A percentile compares a stretch with the other conserved stretches of the same genome.
Conservation (phyloP, 768 basidiomycete genomes). For the Lactifluus subvellereus region DNA sequence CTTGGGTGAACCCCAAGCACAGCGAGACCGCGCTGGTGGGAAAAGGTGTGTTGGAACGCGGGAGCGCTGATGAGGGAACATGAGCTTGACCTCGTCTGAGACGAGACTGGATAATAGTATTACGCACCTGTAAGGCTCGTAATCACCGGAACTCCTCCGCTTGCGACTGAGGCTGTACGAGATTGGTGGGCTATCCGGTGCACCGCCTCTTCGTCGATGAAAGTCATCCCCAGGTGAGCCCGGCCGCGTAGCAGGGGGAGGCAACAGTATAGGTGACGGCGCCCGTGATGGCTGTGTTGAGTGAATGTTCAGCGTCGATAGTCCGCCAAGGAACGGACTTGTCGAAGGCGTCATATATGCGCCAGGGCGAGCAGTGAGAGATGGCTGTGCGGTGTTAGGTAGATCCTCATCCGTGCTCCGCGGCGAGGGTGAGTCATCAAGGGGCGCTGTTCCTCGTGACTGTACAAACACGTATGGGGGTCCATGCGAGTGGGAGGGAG, state of each 20-base stretch:
- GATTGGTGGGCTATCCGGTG: slow-evolving; percentile 35
- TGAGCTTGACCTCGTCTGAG: slow-evolving; percentile 19
- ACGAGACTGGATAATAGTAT: slow-evolving; percentile 24
- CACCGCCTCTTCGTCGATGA: slow-evolving; percentile 28
- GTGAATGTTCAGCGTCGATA: slow-evolving; percentile 71
- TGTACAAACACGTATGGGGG: slow-evolving; percentile 20
- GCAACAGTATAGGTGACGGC: slow-evolving; percentile 63
- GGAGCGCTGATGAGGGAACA: slow-evolving; percentile 26
- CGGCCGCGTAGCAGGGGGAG: slow-evolving; percentile 41
- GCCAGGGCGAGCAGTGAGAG: slow-evolving; percentile 27
- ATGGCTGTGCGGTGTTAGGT: slow-evolving; percentile 27
- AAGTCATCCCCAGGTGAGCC: slow-evolving; percentile 34
- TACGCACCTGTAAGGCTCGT: slow-evolving; percentile 22
- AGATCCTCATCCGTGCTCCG: slow-evolving; percentile 61
- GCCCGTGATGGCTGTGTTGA: slow-evolving; percentile 64
- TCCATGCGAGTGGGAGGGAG: slow-evolving; percentile 33
- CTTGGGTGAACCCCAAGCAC: slow-evolving; percentile 19
- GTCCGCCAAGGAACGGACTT: slow-evolving; percentile 73
- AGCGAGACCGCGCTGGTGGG: slow-evolving; percentile 27
- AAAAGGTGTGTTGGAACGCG: slow-evolving; percentile 29
- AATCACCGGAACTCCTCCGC: slow-evolving; percentile 30
- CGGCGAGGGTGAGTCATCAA: slow-evolving; percentile 63
- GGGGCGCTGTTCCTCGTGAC: background rate
- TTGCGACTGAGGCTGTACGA: slow-evolving; percentile 26
- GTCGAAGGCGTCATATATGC: slow-evolving; percentile 56